phyloP scores from a whole-genome alignment of 768 basidiomycete species.

The Macrolepiota albuminosa region DNA sequence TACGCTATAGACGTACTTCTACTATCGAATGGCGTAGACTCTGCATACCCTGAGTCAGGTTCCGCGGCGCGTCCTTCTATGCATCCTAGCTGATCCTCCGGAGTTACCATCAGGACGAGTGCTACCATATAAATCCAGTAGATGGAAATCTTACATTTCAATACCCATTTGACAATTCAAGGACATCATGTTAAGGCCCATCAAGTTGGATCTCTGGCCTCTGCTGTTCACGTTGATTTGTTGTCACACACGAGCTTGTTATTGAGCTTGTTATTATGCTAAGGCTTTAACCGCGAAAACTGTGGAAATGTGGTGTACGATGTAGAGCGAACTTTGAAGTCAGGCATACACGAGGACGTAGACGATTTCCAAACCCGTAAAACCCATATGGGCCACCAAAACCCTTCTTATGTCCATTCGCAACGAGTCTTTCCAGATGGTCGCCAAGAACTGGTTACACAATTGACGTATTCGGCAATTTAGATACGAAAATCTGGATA shows the following conservation, averaged over 20 bases:
- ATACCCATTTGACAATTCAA: neutral
- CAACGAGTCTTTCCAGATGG: neutral
- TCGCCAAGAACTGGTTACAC: neutral
- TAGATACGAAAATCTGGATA: neutral
- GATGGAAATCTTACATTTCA: neutral
- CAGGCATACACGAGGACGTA: neutral
- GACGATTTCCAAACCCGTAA: neutral
- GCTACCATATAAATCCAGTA: neutral
- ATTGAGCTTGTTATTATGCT: neutral
- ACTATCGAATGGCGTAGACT: neutral
- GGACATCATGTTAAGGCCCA: neutral
- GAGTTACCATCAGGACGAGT: neutral
- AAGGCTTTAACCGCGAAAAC: neutral
- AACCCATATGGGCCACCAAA: neutral
- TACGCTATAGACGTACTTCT: neutral
- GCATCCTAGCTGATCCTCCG: neutral
- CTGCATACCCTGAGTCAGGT: neutral
- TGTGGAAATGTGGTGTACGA: neutral
- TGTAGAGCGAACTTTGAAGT: neutral
- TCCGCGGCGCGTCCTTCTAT: neutral
- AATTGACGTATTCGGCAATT: neutral
- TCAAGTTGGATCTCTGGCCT: neutral
- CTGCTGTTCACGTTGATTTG: no score
- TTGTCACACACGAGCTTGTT: no score
- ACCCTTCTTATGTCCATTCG: neutral